phyloP scores from a whole-genome alignment of 2,329 filamentous ascomycete species.

The Hypoxylon sp. region DNA sequence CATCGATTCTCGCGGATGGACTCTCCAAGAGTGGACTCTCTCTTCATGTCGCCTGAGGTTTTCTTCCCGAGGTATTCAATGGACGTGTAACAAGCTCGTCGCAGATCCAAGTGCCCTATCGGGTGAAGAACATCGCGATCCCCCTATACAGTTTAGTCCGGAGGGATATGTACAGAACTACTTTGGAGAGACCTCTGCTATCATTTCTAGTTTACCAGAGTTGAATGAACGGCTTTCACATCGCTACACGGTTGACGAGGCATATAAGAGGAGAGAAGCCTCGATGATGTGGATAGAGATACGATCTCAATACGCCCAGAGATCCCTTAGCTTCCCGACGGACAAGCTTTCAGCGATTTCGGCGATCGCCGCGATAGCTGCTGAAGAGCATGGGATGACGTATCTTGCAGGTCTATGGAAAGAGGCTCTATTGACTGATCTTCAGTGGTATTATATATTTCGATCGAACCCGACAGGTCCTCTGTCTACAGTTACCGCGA shows the following conservation, averaged over 20 bases:
- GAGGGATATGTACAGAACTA: slow-evolving; percentile 18
- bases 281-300: slow-evolving; percentile 26
- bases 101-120: slow-evolving; percentile 18
- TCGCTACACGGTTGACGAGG: slow-evolving; percentile 15
- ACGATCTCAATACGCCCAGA: slow-evolving; percentile 23
- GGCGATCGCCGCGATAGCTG: slow-evolving; percentile 20
- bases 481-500: slow-evolving; percentile 2
- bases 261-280: slow-evolving; percentile 21
- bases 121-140: slow-evolving; percentile 21
- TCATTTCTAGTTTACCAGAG: slow-evolving; percentile 12
- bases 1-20: slow-evolving; percentile 27
- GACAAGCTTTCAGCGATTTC: slow-evolving; percentile 23
- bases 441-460: slow-evolving; percentile 28
- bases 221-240: slow-evolving; percentile 10
- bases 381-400: slow-evolving; percentile 19
- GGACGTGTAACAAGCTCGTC: slow-evolving; percentile 25
- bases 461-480: slow-evolving; percentile 12
- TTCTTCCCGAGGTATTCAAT: slow-evolving; percentile 20
- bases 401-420: slow-evolving; percentile 22
- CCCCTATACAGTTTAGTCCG: slow-evolving; percentile 21
- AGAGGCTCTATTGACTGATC: slow-evolving; percentile 11
- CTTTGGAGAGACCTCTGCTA: slow-evolving; percentile 15
- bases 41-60: slow-evolving; percentile 22
- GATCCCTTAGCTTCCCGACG: slow-evolving; percentile 15
- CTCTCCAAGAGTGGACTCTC: slow-evolving; percentile 23